Evolutionary conservation across 352 stramenopile genomes (phyloP).

Genomic region (Elongisporangium undulatum): DNA sequence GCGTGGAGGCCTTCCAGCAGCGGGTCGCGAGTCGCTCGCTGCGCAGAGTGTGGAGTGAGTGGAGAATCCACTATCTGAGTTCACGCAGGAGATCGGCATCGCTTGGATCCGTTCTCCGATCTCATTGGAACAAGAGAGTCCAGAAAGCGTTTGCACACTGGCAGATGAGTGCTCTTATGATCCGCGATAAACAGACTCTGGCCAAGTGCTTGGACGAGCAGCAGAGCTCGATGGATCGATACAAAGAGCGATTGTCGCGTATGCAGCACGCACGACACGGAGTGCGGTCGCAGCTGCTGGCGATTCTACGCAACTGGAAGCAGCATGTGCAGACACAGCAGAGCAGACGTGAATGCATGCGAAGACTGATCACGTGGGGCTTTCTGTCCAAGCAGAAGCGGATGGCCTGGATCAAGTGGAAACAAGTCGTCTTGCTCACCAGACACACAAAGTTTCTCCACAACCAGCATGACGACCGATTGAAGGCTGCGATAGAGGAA

Average conservation of each 20-base stretch:
- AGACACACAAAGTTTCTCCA: background rate
- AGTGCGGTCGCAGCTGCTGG: background rate
- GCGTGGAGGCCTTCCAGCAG: constrained; percentile 43
- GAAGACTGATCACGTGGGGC: constrained; percentile 4
- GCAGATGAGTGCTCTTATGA: background rate
- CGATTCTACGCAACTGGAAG: constrained; percentile 1
- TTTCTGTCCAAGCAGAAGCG: background rate
- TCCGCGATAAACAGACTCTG: background rate
- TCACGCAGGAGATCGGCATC: background rate
- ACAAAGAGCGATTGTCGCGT: background rate
- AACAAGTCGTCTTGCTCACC: background rate
- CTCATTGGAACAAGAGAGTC: background rate
- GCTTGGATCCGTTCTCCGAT: background rate
- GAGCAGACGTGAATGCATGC: background rate
- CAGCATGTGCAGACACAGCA: background rate
- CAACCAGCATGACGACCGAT: background rate
- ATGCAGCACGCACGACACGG: background rate
- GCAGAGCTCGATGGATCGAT: background rate
- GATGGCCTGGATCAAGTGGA: constrained; percentile 10
- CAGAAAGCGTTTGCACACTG: background rate
- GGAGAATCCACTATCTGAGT: constrained; percentile 7
- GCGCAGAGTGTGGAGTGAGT: constrained; percentile 21
- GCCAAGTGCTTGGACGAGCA: background rate
- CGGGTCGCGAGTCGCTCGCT: constrained; percentile 15
- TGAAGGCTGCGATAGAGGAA: background rate